Percentiles rank a stretch among this genome's conserved stretches.
phyloP scores from a whole-genome alignment of 2,329 filamentous ascomycete species.

The Aspergillus pseudoterreus region DNA sequence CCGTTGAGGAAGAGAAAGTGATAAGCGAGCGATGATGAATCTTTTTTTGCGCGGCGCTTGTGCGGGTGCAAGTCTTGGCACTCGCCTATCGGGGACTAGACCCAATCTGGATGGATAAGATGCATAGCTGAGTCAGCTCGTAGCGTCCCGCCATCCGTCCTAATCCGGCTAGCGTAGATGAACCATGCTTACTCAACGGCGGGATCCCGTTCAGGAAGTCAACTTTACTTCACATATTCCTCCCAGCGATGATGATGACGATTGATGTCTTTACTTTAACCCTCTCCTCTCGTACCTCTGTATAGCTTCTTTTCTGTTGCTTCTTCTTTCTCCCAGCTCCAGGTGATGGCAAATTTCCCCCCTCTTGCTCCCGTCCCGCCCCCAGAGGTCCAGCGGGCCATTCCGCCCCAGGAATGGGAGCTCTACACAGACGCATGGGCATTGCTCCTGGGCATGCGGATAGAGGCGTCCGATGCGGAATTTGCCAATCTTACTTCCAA shows the following conservation, averaged over 20 bases:
- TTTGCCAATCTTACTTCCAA: constrained; percentile 52
- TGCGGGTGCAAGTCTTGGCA: constrained; percentile 32
- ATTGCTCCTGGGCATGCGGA: constrained; percentile 61
- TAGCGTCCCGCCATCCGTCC: not conserved
- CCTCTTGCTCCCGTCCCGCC: constrained; percentile 75
- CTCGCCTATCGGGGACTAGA: constrained; percentile 40
- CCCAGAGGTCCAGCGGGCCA: constrained; percentile 60
- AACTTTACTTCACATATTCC: not conserved
- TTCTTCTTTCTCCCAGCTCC: not conserved
- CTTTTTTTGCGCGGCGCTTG: constrained; percentile 19
- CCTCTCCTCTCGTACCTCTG: not conserved
- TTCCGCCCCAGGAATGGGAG: constrained; percentile 71
- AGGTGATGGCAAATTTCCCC: constrained; percentile 54
- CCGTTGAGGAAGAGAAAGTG: constrained; percentile 23
- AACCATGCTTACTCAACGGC: not conserved
- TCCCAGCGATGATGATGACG: not conserved
- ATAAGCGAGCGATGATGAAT: constrained; percentile 12
- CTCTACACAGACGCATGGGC: constrained; percentile 74
- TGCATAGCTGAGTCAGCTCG: not conserved
- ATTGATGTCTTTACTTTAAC: not conserved
- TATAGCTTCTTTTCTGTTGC: not conserved
- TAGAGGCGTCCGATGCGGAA: constrained; percentile 55
- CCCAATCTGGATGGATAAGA: constrained; percentile 9
- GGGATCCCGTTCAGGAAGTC: not conserved
- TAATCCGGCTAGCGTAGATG: not conserved